Conservation (phyloP, 2,329 filamentous ascomycete genomes). For the Pseudogymnoascus sp. region DNA sequence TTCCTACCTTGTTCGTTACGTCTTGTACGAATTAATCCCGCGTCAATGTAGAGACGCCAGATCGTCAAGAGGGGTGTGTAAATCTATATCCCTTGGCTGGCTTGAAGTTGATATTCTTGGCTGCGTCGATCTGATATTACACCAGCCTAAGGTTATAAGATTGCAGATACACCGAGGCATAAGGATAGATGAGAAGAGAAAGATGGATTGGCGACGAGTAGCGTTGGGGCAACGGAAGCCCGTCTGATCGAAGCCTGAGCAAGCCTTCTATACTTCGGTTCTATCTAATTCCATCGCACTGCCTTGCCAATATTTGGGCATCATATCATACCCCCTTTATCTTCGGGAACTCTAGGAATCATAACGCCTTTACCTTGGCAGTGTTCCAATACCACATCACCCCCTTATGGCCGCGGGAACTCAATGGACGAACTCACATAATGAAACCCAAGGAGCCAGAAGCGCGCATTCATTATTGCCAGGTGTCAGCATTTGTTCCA, state of each 20-base stretch:
- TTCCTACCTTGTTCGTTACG: not conserved
- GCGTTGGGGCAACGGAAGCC: not conserved
- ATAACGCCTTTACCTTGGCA: not conserved
- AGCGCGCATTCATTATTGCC: not conserved
- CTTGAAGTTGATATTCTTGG: not conserved
- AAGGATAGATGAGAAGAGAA: not conserved
- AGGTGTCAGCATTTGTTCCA: not conserved
- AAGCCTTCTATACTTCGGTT: not conserved
- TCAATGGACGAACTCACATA: not conserved
- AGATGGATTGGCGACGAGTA: not conserved
- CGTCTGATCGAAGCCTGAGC: not conserved
- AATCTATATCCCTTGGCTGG: not conserved
- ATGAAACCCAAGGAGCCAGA: not conserved
- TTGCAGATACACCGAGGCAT: not conserved
- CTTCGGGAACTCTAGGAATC: not conserved
- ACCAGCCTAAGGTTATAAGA: not conserved
- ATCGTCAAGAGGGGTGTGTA: not conserved
- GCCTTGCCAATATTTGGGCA: not conserved
- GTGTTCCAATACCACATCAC: not conserved
- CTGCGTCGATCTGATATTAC: not conserved
- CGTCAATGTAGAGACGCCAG: not conserved
- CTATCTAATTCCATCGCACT: not conserved
- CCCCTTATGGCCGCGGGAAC: not conserved
- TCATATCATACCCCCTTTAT: not conserved
- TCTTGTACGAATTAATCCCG: not conserved